These are phyloP conservation scores for Peniophora sp. DNA, from an alignment of 1,284 basidiomycete species.

Conservation along the genomic window DNA sequence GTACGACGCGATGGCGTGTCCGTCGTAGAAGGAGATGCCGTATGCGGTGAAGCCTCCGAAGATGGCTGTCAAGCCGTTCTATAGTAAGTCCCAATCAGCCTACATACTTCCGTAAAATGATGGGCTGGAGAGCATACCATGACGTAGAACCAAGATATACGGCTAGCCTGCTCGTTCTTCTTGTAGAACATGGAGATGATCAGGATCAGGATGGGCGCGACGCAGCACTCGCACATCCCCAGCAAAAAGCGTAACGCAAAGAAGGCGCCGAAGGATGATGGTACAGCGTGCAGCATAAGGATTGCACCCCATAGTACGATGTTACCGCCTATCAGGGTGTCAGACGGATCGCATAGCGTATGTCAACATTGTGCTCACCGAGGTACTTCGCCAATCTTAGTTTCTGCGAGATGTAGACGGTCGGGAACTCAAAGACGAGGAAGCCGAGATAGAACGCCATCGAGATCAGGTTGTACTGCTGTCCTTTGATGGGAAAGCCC, in stretches of 20 bases:
- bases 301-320: constrained; percentile 55
- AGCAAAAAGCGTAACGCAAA: constrained; percentile 56
- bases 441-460: constrained; percentile 59
- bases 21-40: constrained; percentile 44
- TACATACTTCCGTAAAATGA: constrained; percentile 37
- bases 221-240: constrained; percentile 60
- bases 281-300: constrained; percentile 53
- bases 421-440: constrained; percentile 59
- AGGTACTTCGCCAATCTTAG: constrained; percentile 55
- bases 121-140: constrained; percentile 35
- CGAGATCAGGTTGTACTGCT: constrained; percentile 61
- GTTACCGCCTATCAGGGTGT: constrained; percentile 36
- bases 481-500: constrained; percentile 55
- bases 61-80: background rate
- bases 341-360: background rate
- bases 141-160: constrained; percentile 63
- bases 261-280: constrained; percentile 50
- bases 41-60: constrained; percentile 26
- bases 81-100: background rate
- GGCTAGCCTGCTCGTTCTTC: constrained; percentile 57
- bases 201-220: constrained; percentile 55
- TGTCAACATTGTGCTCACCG: constrained; percentile 24
- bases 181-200: constrained; percentile 66
- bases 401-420: constrained; percentile 58
- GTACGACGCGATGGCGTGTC: constrained; percentile 40